Percentiles rank a stretch among this genome's conserved stretches.
These are phyloP conservation scores for Calamus simplicifolius DNA, from an alignment of 176 grass and related monocot species.

Conservation along the genomic window DNA sequence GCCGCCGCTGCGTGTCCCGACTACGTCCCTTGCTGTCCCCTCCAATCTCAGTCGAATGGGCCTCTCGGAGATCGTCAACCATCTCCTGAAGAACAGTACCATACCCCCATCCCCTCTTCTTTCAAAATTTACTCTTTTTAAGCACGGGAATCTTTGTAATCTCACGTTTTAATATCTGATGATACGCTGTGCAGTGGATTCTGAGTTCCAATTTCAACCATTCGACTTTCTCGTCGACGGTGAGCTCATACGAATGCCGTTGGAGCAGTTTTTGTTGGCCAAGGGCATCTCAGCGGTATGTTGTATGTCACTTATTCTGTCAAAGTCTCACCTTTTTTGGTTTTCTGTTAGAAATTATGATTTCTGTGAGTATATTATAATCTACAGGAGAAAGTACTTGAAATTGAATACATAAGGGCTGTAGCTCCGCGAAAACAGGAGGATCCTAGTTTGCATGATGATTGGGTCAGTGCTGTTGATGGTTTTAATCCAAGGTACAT, in stretches of 20 bases:
- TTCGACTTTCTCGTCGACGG: slow-evolving; percentile 86
- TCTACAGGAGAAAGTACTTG: slow-evolving; percentile 83
- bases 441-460: slow-evolving; percentile 70
- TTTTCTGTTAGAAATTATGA: background rate
- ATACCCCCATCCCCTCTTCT: background rate
- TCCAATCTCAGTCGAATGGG: slow-evolving; percentile 69
- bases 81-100: slow-evolving; percentile 46
- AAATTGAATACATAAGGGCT: slow-evolving; percentile 80
- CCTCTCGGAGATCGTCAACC: slow-evolving; percentile 88
- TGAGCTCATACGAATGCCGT: slow-evolving; percentile 73
- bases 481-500: slow-evolving; percentile 68
- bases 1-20: slow-evolving; percentile 34
- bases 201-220: slow-evolving; percentile 59
- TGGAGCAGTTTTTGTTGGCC: slow-evolving; percentile 67
- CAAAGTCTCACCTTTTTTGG: background rate
- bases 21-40: slow-evolving; percentile 55
- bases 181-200: slow-evolving; percentile 26
- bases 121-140: background rate
- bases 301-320: background rate
- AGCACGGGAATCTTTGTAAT: background rate
- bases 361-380: background rate
- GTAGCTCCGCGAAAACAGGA: slow-evolving; percentile 73
- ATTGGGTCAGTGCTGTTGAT: slow-evolving; percentile 91
- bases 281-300: slow-evolving; percentile 87
- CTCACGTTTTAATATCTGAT: background rate